Evolutionary conservation across 2,329 filamentous ascomycete species (phyloP), one percentile per base, ranked within the genome.

Genomic region (Sarocladium brachiariae): DNA sequence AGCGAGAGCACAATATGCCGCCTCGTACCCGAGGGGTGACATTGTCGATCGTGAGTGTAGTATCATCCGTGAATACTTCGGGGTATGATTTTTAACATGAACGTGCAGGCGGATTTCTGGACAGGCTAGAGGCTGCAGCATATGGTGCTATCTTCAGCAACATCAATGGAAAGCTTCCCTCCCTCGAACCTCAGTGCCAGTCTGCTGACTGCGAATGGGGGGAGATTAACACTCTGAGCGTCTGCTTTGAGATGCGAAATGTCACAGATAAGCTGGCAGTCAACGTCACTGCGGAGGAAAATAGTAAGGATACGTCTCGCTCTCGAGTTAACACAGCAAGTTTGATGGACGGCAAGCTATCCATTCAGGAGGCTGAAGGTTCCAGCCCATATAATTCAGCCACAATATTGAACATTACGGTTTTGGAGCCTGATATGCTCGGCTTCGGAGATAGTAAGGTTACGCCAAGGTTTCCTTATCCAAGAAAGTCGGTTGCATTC

Each of bases 161-260:
- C 14, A 19, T 48, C 8, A 21, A 50, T 18, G 18, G 50, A 4
- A 14, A 24, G 11, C 38, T 27, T 23, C 49, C 51, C 11, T 11
- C n/a, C 8, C 31, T 46, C 3, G 39, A 33, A 19, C 51, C 51
- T 14, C 13, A 10, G 6, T 53, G 51, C 39, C 43, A 50, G 10
- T 48, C 46, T 10, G 49, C 38, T 8, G 47, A 51, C n/a, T 53
- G 51, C 41, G 33, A 21, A 21, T 53, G 49, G 41, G 33, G 39
- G 3, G 16, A 33, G 3, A 50, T 48, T 27, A n/a, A 43, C 31
- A 51, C 49, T 4, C 41, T 53, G n/a, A 39, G 11, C n/a, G 33
- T 53, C 16, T 53, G 51, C 23, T 18, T 41, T 27, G 46, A 25
- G 7, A 39, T 51, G 24, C 31, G 19, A 16, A 53, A 53, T 24